Conservation (phyloP, 1,139 yeast species). For the Scheffersomyces stambukii region DNA sequence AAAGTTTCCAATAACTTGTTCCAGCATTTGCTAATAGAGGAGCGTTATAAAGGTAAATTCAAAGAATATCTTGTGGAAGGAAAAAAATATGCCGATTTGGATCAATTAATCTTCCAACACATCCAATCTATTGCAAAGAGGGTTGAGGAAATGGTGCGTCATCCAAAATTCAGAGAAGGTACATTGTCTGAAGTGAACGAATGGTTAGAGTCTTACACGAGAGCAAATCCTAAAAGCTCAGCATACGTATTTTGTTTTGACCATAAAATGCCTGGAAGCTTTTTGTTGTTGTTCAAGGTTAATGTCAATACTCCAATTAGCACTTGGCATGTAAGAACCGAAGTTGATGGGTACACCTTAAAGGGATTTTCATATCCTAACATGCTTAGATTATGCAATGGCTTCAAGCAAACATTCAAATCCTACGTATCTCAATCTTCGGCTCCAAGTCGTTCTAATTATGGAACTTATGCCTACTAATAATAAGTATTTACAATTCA, state of each 20-base stretch:
- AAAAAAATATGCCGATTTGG: conserved; percentile 76
- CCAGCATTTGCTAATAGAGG: conserved; percentile 88
- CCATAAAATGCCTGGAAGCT: conserved; percentile 90
- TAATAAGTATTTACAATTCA: no score
- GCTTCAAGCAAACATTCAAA: conserved; percentile 69
- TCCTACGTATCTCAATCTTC: conserved; percentile 26
- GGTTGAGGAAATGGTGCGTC: conserved; percentile 77
- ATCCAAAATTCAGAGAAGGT: conserved; percentile 88
- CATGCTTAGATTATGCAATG: conserved; percentile 85
- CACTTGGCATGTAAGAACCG: conserved; percentile 87
- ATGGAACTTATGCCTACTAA: no score
- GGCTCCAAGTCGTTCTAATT: conserved; percentile 14
- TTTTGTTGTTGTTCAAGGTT: conserved; percentile 75
- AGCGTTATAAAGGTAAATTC: conserved; percentile 54
- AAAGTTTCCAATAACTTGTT: conserved; percentile 86
- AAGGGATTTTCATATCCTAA: conserved; percentile 81
- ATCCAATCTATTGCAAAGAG: conserved; percentile 80
- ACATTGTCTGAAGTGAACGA: conserved; percentile 75
- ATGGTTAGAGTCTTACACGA: conserved; percentile 86
- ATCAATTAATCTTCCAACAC: conserved; percentile 87
- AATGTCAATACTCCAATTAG: conserved; percentile 68
- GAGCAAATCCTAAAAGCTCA: conserved; percentile 86
- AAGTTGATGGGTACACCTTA: conserved; percentile 80
- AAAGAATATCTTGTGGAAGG: conserved; percentile 66
- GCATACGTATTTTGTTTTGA: conserved; percentile 91